phyloP scores from a whole-genome alignment of 2,329 filamentous ascomycete genomes.

The Dactylonectria estremocensis region DNA sequence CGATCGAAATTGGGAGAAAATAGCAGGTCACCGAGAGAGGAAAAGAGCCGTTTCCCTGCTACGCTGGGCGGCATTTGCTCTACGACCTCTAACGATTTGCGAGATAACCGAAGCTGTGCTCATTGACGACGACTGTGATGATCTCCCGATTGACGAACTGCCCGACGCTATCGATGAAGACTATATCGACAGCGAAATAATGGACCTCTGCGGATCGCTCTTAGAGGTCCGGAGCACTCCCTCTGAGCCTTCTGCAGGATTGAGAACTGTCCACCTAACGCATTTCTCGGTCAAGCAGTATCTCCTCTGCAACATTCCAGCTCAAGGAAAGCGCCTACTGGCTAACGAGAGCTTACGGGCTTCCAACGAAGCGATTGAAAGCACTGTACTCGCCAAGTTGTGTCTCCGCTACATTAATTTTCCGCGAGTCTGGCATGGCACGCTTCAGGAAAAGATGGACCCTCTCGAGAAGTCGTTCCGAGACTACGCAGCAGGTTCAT shows the following conservation, averaged over 20 bases:
- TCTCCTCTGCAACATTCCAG: background rate
- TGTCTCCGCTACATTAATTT: conserved; percentile 10
- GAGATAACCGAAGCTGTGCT: conserved; percentile 18
- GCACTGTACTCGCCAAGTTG: background rate
- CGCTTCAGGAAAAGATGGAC: background rate
- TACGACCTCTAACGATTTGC: conserved; percentile 27
- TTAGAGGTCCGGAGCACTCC: background rate
- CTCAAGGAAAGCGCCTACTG: background rate
- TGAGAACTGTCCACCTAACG: background rate
- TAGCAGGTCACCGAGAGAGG: conserved; percentile 14
- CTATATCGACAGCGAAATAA: too few relatives aligned
- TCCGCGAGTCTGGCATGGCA: background rate
- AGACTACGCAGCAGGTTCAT: conserved; percentile 6
- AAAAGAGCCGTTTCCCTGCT: conserved; percentile 46
- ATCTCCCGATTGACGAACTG: background rate
- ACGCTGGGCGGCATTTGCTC: conserved; percentile 48
- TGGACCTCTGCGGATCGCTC: too few relatives aligned
- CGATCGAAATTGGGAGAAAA: conserved; percentile 50
- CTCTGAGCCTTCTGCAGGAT: background rate
- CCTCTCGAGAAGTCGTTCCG: conserved; percentile 1
- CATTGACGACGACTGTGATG: background rate
- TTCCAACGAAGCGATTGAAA: background rate
- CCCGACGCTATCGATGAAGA: too few relatives aligned
- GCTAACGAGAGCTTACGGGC: background rate
- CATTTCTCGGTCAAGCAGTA: conserved; percentile 17